phyloP scores from a whole-genome alignment of 352 stramenopile genomes.

The Bremia lactucae region DNA sequence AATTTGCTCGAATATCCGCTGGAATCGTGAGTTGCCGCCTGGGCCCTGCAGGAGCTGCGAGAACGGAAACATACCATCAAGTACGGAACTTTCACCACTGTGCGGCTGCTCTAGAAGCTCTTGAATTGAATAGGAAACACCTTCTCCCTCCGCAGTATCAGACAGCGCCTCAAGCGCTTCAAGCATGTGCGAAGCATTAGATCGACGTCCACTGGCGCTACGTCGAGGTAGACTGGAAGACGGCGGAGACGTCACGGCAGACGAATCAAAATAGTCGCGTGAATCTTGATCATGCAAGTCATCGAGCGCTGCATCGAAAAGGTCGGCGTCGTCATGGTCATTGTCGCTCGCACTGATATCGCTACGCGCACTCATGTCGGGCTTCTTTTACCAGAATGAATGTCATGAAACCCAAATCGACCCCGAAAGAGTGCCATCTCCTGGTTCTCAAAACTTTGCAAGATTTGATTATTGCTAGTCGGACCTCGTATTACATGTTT shows the following conservation, averaged over 20 bases:
- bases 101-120: constrained; percentile 28
- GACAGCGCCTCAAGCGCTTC: constrained; percentile 47
- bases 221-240: not conserved
- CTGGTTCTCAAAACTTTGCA: too few relatives aligned
- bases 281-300: constrained; percentile 27
- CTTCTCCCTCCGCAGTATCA: constrained; percentile 18
- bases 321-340: constrained; percentile 10
- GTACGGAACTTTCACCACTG: constrained; percentile 7
- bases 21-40: constrained; percentile 26
- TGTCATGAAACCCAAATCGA: not conserved
- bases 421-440: not conserved
- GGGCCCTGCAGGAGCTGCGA: constrained; percentile 36
- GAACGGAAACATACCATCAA: constrained; percentile 42
- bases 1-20: constrained; percentile 34
- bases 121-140: constrained; percentile 32
- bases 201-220: not conserved
- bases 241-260: not conserved
- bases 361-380: constrained; percentile 12
- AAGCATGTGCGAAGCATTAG: constrained; percentile 33
- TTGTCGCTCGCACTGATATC: constrained; percentile 11
- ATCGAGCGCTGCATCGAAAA: constrained; percentile 20
- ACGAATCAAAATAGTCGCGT: constrained; percentile 13
- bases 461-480: not conserved
- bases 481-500: constrained; percentile 2
- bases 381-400: constrained; percentile 2